phyloP scores from a whole-genome alignment of 257 asterid species.

The Capsicum chinense region DNA sequence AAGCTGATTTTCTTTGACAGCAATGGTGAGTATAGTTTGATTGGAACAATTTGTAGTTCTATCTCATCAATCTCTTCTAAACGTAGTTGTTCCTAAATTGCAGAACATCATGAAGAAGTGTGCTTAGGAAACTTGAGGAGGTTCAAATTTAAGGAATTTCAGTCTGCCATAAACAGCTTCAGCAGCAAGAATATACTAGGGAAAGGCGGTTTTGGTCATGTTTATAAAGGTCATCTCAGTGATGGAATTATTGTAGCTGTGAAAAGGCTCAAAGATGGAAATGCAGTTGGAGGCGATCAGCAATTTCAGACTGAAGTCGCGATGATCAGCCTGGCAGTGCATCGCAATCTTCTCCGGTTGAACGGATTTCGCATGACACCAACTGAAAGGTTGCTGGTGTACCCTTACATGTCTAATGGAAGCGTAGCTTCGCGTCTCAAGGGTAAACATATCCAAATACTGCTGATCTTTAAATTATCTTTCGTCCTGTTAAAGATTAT shows the following conservation, averaged over 20 bases:
- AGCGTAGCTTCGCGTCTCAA: slow-evolving; percentile 92
- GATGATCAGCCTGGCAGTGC: slow-evolving; percentile 95
- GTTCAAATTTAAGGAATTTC: slow-evolving; percentile 78
- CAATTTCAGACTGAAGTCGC: slow-evolving; percentile 94
- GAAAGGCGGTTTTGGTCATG: slow-evolving; percentile 91
- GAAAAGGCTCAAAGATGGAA: slow-evolving; percentile 83
- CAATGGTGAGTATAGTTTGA: slow-evolving; percentile 53
- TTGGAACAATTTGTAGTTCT: not conserved
- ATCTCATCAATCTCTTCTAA: not conserved
- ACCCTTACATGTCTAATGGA: slow-evolving; percentile 96
- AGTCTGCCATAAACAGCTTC: slow-evolving; percentile 78
- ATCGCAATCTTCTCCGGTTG: slow-evolving; percentile 81
- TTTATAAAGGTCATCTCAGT: slow-evolving; percentile 79
- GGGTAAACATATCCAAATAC: slow-evolving; percentile 45
- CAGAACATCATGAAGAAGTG: slow-evolving; percentile 72
- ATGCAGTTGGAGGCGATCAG: slow-evolving; percentile 72
- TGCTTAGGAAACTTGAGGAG: slow-evolving; percentile 78
- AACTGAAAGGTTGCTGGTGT: slow-evolving; percentile 78
- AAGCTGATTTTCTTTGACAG: slow-evolving; percentile 71
- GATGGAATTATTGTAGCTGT: slow-evolving; percentile 89
- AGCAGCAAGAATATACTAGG: slow-evolving; percentile 91
- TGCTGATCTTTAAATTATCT: not conserved
- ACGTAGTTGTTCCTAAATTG: slow-evolving; percentile 21
- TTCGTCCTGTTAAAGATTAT: not conserved
- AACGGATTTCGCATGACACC: slow-evolving; percentile 81